These are phyloP conservation scores for Phytopythium ostracodes DNA, from an alignment of 352 stramenopile genomes.

Conservation along the genomic window DNA sequence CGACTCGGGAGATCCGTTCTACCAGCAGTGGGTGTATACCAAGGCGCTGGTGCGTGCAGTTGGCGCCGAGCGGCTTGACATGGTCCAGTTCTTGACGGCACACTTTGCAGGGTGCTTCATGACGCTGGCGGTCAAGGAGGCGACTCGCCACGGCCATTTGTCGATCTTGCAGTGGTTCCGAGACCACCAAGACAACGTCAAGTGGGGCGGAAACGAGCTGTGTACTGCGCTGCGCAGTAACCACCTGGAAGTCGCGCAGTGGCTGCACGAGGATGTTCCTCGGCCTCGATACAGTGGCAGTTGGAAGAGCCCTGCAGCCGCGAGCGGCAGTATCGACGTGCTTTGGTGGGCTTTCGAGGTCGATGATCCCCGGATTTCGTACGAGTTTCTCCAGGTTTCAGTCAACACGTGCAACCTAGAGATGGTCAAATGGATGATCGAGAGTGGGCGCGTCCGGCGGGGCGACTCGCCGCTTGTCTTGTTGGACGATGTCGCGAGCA, in stretches of 20 bases:
- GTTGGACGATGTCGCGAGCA: background rate
- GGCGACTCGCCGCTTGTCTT: background rate
- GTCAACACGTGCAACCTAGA: conserved; percentile 21
- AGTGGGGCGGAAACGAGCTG: background rate
- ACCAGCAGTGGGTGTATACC: conserved; percentile 18
- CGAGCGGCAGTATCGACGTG: conserved; percentile 22
- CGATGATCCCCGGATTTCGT: background rate
- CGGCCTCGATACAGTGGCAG: conserved; percentile 9
- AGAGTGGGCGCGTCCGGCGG: background rate
- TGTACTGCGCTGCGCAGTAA: background rate
- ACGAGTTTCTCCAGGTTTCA: conserved; percentile 15
- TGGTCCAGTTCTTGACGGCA: conserved; percentile 24
- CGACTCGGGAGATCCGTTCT: conserved; percentile 5
- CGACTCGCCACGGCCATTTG: conserved; percentile 20
- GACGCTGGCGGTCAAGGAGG: conserved; percentile 12
- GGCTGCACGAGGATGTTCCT: conserved; percentile 7
- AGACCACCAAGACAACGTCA: conserved; percentile 8
- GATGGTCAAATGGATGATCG: conserved; percentile 19
- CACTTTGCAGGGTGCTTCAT: conserved; percentile 20
- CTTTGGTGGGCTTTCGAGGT: conserved; percentile 22
- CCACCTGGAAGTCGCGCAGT: background rate
- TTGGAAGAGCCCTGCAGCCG: background rate
- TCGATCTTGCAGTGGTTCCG: conserved; percentile 44
- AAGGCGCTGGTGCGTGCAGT: conserved; percentile 28
- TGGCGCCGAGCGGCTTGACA: conserved; percentile 17